Evolutionary conservation across 83 land plant species (phyloP).

Genomic region (Thuja plicata): DNA sequence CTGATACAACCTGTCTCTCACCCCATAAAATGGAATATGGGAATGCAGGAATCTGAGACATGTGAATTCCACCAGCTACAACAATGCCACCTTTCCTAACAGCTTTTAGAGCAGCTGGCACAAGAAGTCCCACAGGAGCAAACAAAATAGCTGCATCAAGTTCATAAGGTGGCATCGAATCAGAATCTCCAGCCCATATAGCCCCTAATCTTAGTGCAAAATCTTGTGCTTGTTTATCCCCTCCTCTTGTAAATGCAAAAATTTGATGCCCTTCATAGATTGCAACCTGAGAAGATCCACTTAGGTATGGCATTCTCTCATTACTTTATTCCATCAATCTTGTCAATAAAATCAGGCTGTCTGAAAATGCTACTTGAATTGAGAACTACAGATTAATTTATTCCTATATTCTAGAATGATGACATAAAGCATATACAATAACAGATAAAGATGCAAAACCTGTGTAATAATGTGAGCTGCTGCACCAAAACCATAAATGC

Average conservation of each 20-base stretch:
- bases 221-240: conserved; percentile 27
- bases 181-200: conserved; percentile 24
- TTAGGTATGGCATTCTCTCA: not conserved
- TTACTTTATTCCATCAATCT: not conserved
- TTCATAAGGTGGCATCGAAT: conserved; percentile 15
- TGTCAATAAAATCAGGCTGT: not conserved
- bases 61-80: conserved; percentile 28
- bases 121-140: conserved; percentile 24
- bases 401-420: not conserved
- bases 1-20: conserved; percentile 28
- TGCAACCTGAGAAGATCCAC: conserved; percentile 23
- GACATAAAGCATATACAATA: not conserved
- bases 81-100: conserved; percentile 27
- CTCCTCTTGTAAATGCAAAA: conserved; percentile 27
- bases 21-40: conserved; percentile 32
- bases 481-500: conserved; percentile 28
- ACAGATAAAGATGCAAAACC: not conserved
- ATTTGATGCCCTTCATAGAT: conserved; percentile 26
- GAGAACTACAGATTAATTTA: not conserved
- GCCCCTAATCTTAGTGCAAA: conserved; percentile 28
- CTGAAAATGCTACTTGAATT: not conserved
- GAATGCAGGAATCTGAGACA: conserved; percentile 28
- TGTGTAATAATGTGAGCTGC: conserved; percentile 26
- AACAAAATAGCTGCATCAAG: conserved; percentile 28
- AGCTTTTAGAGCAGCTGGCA: conserved; percentile 23